A percentile compares a stretch with the other conserved stretches of the same genome.
Conservation (phyloP, 2,329 filamentous ascomycete genomes). For the Akanthomyces uredinophilus region DNA sequence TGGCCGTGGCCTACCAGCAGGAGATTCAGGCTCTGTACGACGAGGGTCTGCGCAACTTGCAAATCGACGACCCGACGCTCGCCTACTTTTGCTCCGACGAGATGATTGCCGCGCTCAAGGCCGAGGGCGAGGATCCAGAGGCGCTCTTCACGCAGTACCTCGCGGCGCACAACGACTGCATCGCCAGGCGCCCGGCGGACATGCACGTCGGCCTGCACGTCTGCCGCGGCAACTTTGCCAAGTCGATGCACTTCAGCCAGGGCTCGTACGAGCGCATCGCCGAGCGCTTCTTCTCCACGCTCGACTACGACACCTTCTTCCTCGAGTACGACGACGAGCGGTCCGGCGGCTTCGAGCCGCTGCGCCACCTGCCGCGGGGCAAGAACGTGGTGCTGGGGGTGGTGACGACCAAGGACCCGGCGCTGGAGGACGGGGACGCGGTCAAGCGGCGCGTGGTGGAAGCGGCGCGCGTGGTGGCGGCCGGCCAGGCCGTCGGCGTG, state of each 20-base stretch:
- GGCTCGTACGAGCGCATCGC: conserved; percentile 61
- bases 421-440: conserved; percentile 50
- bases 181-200: conserved; percentile 55
- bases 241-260: conserved; percentile 58
- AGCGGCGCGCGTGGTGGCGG: conserved; percentile 61
- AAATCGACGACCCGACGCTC: conserved; percentile 60
- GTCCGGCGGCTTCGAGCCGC: conserved; percentile 57
- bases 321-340: conserved; percentile 56
- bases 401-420: conserved; percentile 55
- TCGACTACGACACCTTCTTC: conserved; percentile 58
- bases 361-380: conserved; percentile 51
- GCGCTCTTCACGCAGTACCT: conserved; percentile 66
- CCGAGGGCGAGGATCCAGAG: conserved; percentile 56
- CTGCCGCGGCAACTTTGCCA: conserved; percentile 53
- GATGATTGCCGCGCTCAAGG: conserved; percentile 54
- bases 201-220: conserved; percentile 69
- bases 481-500: conserved; percentile 56
- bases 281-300: conserved; percentile 52
- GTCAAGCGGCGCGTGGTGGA: conserved; percentile 50
- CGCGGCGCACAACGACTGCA: conserved; percentile 67
- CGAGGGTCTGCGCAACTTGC: conserved; percentile 50
- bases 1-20: conserved; percentile 49
- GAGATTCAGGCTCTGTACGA: conserved; percentile 52
- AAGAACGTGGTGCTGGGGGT: conserved; percentile 60
- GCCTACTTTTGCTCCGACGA: conserved; percentile 64